These are phyloP conservation scores for Ophiostoma perfectum DNA, from an alignment of 2,329 filamentous ascomycete genomes.

Conservation along the genomic window DNA sequence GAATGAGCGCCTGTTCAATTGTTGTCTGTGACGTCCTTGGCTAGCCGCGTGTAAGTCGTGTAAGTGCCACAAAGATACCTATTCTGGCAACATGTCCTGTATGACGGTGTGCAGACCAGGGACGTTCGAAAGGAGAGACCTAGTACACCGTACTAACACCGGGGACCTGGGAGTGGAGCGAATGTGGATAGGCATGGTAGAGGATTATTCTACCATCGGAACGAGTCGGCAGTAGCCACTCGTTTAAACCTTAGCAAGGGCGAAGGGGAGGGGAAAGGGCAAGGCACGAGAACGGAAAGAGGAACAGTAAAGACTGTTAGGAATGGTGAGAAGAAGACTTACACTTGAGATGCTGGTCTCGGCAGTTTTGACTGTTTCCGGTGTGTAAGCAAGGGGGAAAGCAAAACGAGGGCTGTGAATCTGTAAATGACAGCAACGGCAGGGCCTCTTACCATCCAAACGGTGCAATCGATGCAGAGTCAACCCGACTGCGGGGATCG, in stretches of 20 bases:
- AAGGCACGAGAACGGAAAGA: background rate
- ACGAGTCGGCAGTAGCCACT: too few relatives aligned
- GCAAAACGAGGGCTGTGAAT: background rate
- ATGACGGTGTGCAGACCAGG: background rate
- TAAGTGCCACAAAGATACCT: slow-evolving; percentile 5
- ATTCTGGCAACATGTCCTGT: background rate
- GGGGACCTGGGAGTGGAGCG: background rate
- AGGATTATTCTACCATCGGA: background rate
- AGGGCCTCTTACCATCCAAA: slow-evolving; percentile 20
- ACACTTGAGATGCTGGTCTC: slow-evolving; percentile 46
- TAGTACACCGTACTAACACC: background rate
- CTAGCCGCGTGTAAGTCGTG: background rate
- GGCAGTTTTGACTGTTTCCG: slow-evolving; percentile 40
- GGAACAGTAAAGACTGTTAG: background rate
- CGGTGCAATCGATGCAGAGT: slow-evolving; percentile 11
- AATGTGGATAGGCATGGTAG: background rate
- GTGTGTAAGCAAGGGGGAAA: background rate
- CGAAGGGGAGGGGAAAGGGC: too few relatives aligned
- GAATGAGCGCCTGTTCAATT: too few relatives aligned
- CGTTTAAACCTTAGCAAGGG: too few relatives aligned
- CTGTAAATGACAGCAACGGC: too few relatives aligned
- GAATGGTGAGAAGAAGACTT: slow-evolving; percentile 25
- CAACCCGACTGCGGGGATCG: background rate
- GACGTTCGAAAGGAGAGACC: background rate
- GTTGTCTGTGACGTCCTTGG: background rate